Evolutionary conservation across 805 yeast species (phyloP), one percentile per base, ranked within the genome.

Genomic region (Cyberlindnera samutprakarnensis): DNA sequence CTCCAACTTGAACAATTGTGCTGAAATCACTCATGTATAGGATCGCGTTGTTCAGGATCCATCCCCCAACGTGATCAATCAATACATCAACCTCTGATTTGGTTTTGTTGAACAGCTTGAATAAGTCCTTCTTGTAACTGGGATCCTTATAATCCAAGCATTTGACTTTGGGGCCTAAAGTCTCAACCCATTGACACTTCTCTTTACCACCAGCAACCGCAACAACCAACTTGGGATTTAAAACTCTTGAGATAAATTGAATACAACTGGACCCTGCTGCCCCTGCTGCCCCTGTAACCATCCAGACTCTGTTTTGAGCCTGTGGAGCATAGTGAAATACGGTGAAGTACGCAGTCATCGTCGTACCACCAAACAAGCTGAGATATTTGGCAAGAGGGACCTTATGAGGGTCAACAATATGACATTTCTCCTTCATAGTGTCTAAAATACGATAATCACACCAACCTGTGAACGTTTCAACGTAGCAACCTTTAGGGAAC

Each of bases 241-340:
- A 59, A 7, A 70, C 53, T 28, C 67, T 57, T 39, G 70, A 58
- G 27, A 81, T 76, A 6, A 77, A 46, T 48, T 76, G 82, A 16
- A 74, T 70, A 27, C 61, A 72, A 32, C 64, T 54, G 17, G 72
- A 65, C 11, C 84, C 84, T 11, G 76, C 77, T n/a, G 81, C 81
- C 38, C 84, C 84, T 7, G 78, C 67, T 10, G 84, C 84, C 32
- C 80, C 83, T 13, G 77, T 67, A 21, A 77, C 59, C 26, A 75
- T 53, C 37, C 70, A 59, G 6, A 64, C 58, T 45, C 73, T 73
- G 6, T 46, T 54, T 13, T 47, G 44, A 19, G 49, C 55, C 19
- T 64, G 63, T 15, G 53, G 57, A 13, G 72, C 75, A 30, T 72
- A 62, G 21, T 64, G 62, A 36, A 50, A 56, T 36, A 72, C 59